Base-by-base conservation (phyloP, 768 basidiomycete genomes). In the Serendipita sp. region DNA sequence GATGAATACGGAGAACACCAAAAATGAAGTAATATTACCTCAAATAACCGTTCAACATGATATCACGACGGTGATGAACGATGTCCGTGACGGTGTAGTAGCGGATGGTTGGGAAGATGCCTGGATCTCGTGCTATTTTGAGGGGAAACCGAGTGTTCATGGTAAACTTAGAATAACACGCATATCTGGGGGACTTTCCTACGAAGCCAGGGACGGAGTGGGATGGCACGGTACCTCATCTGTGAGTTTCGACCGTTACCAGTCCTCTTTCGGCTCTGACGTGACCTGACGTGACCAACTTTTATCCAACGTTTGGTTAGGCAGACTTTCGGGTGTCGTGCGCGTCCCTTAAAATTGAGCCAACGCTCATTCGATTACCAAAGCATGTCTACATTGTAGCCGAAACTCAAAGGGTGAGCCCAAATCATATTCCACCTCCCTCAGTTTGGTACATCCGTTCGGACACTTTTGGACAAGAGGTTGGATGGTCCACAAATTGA, bases 61-160 rank as follows among this genome's bases (percentile, higher is more conserved):
- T 45, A 83, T 86, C 67, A 71, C 77, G 3, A 71, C 77, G 45
- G 82, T 88, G 1, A 75, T 88, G 38, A 76, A 80, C 35, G 88
- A 92, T 68, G 82, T 89, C 1, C 74, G 77, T 16, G 78, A 81
- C 44, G 85, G 82, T 0, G 66, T 81, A 1, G 74, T 86, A 0
- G 77, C 80, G 0, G 73, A 71, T 3, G 56, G 56, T n/a, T 60
- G 28, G 56, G 88, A 90, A 66, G 79, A 78, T 65, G 81, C 86
- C 71, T 91, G 87, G 87, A 73, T 89, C 1, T 89, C 88, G 2
- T 85, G 83, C 70, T 90, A 90, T 75, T 65, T 69, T 24, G 63
- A 63, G 0, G 72, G 72, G 13, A 78, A 80, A 65, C 73, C 76
- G 18, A 83, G 83, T 5, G 79, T 86, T 0, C 88, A 91, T 70